Evolutionary conservation across 495 filamentous ascomycete genomes (phyloP).

Genomic region (Penicillium nucicola): DNA sequence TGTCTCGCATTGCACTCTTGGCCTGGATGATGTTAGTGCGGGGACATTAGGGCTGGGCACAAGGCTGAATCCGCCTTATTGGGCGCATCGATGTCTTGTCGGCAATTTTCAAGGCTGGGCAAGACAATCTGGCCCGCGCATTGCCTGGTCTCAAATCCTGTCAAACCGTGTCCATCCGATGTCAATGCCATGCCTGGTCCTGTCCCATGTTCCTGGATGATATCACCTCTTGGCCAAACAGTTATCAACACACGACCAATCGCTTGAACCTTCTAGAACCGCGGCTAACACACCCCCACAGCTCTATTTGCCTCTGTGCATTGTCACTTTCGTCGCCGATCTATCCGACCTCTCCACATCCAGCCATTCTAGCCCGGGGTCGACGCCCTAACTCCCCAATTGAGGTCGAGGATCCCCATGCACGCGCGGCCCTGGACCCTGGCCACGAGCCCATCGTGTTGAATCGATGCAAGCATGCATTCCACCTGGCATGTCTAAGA

Average conservation of each 20-base stretch:
- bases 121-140: slow-evolving; percentile 1
- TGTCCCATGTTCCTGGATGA: background rate
- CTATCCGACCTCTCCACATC: slow-evolving; percentile 18
- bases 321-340: slow-evolving; percentile 25
- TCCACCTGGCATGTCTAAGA: slow-evolving; percentile 30
- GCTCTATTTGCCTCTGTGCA: slow-evolving; percentile 26
- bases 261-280: background rate
- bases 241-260: background rate
- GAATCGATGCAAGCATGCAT: slow-evolving; percentile 33
- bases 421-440: background rate
- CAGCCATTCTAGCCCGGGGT: slow-evolving; percentile 11
- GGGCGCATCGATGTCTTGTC: background rate
- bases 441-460: slow-evolving; percentile 22
- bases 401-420: background rate
- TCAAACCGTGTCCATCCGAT: background rate
- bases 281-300: slow-evolving; percentile 4
- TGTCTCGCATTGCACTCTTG: slow-evolving; percentile 15
- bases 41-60: slow-evolving; percentile 27
- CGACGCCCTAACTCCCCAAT: background rate
- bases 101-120: background rate
- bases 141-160: too few species aligned
- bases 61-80: slow-evolving; percentile 12
- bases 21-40: slow-evolving; percentile 26
- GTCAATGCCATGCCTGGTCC: background rate
- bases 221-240: background rate